phyloP scores from a whole-genome alignment of 108 stramenopile genomes.

The Epithemia pelagica region DNA sequence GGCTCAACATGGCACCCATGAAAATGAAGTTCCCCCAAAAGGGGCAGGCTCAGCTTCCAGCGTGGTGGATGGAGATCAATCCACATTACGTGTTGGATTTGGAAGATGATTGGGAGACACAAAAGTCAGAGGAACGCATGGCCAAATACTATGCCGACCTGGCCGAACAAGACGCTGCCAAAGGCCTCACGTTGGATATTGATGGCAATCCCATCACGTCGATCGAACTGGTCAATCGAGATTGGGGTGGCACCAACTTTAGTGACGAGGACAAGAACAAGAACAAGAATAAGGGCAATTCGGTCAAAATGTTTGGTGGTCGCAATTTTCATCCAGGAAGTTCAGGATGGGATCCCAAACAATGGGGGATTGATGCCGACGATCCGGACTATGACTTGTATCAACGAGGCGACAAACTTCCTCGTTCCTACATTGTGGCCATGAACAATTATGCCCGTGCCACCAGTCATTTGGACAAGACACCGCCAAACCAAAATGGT shows the following conservation, averaged over 20 bases:
- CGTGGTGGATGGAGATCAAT: constrained; percentile 47
- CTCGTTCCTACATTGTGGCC: constrained; percentile 2
- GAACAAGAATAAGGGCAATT: background rate
- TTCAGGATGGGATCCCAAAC: background rate
- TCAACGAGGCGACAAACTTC: constrained; percentile 8
- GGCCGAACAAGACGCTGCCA: background rate
- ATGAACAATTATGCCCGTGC: background rate
- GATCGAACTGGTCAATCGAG: background rate
- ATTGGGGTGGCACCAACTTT: background rate
- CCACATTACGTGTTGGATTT: constrained; percentile 31
- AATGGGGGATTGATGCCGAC: constrained; percentile 3
- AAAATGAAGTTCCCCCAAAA: background rate
- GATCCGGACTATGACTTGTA: constrained; percentile 5
- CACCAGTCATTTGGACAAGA: background rate
- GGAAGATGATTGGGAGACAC: constrained; percentile 22
- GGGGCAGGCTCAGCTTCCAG: background rate
- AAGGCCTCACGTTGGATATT: background rate
- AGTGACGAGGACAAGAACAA: background rate
- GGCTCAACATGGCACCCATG: too few species aligned
- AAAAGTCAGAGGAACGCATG: background rate
- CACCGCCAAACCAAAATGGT: background rate
- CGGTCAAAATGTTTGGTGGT: background rate
- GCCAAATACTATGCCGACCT: background rate
- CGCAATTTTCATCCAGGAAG: constrained; percentile 4
- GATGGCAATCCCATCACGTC: background rate